Evolutionary conservation across 225 moss, liverwort and hornwort species (phyloP).

Genomic region (Polytrichum formosum): DNA sequence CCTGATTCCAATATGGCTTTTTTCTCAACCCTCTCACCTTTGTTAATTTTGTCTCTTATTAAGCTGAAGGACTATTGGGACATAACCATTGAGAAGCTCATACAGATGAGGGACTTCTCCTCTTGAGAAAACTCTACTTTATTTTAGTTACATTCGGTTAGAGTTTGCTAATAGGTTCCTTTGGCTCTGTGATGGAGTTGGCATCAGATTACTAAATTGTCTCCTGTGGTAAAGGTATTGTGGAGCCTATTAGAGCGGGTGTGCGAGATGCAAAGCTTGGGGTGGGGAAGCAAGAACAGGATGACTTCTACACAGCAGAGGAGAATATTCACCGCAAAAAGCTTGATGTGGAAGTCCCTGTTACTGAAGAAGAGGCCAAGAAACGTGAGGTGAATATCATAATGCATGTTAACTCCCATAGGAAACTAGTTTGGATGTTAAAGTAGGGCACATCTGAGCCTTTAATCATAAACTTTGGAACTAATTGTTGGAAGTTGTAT

Average conservation of each 20-base stretch:
- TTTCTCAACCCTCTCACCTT: no score
- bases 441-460: no score
- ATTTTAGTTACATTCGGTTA: no score
- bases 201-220: neutral
- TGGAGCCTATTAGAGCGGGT: conserved; percentile 90
- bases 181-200: neutral
- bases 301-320: conserved; percentile 94
- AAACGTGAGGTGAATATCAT: conserved; percentile 85
- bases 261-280: conserved; percentile 89
- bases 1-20: no score
- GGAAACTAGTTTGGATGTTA: no score
- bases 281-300: conserved; percentile 98
- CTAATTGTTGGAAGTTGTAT: no score
- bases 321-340: conserved; percentile 93
- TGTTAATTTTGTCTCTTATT: no score
- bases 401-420: neutral
- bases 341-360: conserved; percentile 91
- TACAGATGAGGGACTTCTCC: no score
- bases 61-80: no score
- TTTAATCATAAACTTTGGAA: no score
- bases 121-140: no score
- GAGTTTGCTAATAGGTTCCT: neutral
- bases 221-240: conserved; percentile 60
- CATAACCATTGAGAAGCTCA: no score
- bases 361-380: conserved; percentile 81